A percentile compares a stretch with the other conserved stretches of the same genome.
Evolutionary conservation across 2,329 filamentous ascomycete genomes (phyloP).

Genomic region (Pseudohalonectria lignicola): DNA sequence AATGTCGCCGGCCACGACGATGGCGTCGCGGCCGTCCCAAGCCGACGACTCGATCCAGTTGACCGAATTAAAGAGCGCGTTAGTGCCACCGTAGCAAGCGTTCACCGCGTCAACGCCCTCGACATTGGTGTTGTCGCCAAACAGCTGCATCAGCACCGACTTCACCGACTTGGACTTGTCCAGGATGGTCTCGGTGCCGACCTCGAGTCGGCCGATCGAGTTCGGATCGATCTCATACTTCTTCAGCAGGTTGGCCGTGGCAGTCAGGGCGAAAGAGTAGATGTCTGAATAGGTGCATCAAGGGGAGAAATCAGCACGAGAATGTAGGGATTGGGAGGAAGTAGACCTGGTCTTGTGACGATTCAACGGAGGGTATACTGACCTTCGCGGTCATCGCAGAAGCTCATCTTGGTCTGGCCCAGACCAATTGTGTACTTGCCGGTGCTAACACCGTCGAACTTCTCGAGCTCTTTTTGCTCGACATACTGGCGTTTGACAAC

Average conservation of each 20-base stretch:
- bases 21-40: conserved; percentile 75
- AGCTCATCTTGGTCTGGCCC: conserved; percentile 85
- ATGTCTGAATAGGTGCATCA: conserved; percentile 47
- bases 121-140: conserved; percentile 72
- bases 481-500: conserved; percentile 50
- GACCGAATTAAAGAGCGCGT: conserved; percentile 70
- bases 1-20: conserved; percentile 74
- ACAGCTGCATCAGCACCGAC: conserved; percentile 79
- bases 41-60: conserved; percentile 83
- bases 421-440: conserved; percentile 90
- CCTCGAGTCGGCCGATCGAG: conserved; percentile 70
- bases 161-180: conserved; percentile 91
- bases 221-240: conserved; percentile 77
- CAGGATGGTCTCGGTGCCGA: conserved; percentile 75
- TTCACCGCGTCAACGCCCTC: conserved; percentile 78
- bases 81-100: conserved; percentile 80
- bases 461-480: conserved; percentile 72
- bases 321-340: neutral
- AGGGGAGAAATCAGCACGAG: neutral
- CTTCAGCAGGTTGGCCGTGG: conserved; percentile 63
- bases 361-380: conserved; percentile 17
- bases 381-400: conserved; percentile 86
- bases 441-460: conserved; percentile 71
- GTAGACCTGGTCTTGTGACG: neutral
- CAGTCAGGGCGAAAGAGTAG: conserved; percentile 76